A percentile compares a stretch with the other conserved stretches of the same genome.
phyloP scores from a whole-genome alignment of 805 yeast species.

The Ogataea pilisensis region DNA sequence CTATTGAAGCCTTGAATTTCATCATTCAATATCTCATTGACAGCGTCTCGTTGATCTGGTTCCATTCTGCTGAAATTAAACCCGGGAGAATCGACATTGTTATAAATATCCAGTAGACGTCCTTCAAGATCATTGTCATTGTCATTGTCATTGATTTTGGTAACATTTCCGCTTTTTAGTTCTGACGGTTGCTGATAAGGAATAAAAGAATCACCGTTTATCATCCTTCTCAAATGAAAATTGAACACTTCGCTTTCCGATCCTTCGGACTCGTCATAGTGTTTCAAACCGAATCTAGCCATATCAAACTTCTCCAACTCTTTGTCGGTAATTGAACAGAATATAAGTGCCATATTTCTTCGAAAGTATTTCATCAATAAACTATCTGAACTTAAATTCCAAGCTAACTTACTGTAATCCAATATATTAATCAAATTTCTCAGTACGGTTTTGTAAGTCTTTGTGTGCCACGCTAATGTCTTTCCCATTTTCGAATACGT shows the following conservation, averaged over 20 bases:
- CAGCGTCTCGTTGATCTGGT: slow-evolving; percentile 16
- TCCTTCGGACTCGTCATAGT: background rate
- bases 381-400: slow-evolving; percentile 27
- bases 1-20: slow-evolving; percentile 46
- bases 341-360: slow-evolving; percentile 7
- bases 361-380: slow-evolving; percentile 8
- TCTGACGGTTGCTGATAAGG: background rate
- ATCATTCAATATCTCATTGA: slow-evolving; percentile 24
- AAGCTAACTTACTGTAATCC: slow-evolving; percentile 39
- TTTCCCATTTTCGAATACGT: slow-evolving; percentile 31
- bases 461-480: slow-evolving; percentile 31
- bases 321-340: too few relatives aligned
- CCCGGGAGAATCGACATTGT: slow-evolving; percentile 31
- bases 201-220: slow-evolving; percentile 14
- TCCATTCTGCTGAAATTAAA: slow-evolving; percentile 19
- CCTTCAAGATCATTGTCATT: slow-evolving; percentile 12
- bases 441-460: slow-evolving; percentile 32
- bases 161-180: too few relatives aligned
- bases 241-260: slow-evolving; percentile 11
- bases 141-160: slow-evolving; percentile 9
- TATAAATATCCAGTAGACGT: slow-evolving; percentile 33
- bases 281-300: slow-evolving; percentile 4
- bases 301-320: background rate
- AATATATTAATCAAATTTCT: slow-evolving; percentile 34
- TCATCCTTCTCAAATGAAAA: slow-evolving; percentile 36